phyloP scores from a whole-genome alignment of 2,329 filamentous ascomycete species.

The Trichoderma pleuroti region DNA sequence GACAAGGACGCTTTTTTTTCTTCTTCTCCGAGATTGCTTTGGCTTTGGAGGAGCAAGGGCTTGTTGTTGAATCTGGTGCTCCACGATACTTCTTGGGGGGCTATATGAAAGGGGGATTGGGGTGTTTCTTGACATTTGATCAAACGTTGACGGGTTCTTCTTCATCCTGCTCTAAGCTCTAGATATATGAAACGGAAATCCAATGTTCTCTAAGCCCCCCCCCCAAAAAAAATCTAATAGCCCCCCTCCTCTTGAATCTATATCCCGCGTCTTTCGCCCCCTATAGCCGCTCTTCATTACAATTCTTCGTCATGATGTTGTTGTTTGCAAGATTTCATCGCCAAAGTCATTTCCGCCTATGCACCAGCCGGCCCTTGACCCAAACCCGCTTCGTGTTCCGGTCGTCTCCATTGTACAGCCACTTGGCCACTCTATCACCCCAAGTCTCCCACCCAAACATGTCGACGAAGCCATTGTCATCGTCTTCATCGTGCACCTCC shows the following conservation, averaged over 20 bases:
- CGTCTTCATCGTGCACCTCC: constrained; percentile 21
- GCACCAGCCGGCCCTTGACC: constrained; percentile 81
- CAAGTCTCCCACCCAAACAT: constrained; percentile 90
- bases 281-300: neutral
- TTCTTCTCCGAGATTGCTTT: neutral
- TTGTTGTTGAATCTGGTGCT: neutral
- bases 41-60: neutral
- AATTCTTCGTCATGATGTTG: neutral
- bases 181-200: neutral
- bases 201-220: neutral
- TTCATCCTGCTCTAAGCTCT: neutral
- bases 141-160: neutral
- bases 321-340: neutral
- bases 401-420: constrained; percentile 92
- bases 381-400: constrained; percentile 85
- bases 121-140: neutral
- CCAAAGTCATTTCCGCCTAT: constrained; percentile 37
- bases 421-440: constrained; percentile 85
- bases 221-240: neutral
- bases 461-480: constrained; percentile 66
- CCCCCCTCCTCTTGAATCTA: neutral
- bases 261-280: neutral
- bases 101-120: neutral
- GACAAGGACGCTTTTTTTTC: neutral
- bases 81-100: too few species aligned